phyloP scores from a whole-genome alignment of 169 alveolate species.

The Eimeria praecox region DNA sequence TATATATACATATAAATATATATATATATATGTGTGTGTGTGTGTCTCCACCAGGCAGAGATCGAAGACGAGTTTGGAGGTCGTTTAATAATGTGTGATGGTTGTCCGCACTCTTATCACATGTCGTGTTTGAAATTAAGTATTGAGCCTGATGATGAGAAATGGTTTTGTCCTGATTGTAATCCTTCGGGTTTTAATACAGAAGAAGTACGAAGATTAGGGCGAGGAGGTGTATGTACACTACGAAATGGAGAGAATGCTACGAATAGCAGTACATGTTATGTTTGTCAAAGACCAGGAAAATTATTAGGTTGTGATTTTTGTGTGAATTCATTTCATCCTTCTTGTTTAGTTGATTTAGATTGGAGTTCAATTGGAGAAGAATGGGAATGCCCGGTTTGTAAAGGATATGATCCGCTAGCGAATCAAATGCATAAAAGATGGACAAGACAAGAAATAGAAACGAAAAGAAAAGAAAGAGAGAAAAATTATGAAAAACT shows the following conservation, averaged over 20 bases:
- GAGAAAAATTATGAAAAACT: slow-evolving; percentile 86
- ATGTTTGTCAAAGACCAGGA: slow-evolving; percentile 94
- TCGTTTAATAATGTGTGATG: slow-evolving; percentile 92
- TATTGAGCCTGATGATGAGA: slow-evolving; percentile 90
- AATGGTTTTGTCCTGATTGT: slow-evolving; percentile 95
- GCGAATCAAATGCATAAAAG: slow-evolving; percentile 93
- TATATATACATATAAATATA: neutral
- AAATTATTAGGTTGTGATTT: slow-evolving; percentile 94
- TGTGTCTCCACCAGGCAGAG: slow-evolving; percentile 20
- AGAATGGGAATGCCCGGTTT: slow-evolving; percentile 95
- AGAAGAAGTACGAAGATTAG: slow-evolving; percentile 84
- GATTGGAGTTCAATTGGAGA: slow-evolving; percentile 87
- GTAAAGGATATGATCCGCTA: slow-evolving; percentile 94
- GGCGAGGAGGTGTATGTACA: slow-evolving; percentile 86
- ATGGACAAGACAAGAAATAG: slow-evolving; percentile 92
- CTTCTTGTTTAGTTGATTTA: slow-evolving; percentile 92
- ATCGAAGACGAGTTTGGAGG: slow-evolving; percentile 71
- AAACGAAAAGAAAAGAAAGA: slow-evolving; percentile 90
- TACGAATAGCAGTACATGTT: slow-evolving; percentile 93
- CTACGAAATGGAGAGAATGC: slow-evolving; percentile 82
- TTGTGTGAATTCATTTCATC: slow-evolving; percentile 94
- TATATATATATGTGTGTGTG: neutral
- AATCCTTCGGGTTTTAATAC: slow-evolving; percentile 91
- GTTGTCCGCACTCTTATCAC: slow-evolving; percentile 95
- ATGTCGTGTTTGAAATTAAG: slow-evolving; percentile 87